Base-by-base conservation (phyloP, 768 basidiomycete species). In the Rhodotorula sphaerocarpa region DNA sequence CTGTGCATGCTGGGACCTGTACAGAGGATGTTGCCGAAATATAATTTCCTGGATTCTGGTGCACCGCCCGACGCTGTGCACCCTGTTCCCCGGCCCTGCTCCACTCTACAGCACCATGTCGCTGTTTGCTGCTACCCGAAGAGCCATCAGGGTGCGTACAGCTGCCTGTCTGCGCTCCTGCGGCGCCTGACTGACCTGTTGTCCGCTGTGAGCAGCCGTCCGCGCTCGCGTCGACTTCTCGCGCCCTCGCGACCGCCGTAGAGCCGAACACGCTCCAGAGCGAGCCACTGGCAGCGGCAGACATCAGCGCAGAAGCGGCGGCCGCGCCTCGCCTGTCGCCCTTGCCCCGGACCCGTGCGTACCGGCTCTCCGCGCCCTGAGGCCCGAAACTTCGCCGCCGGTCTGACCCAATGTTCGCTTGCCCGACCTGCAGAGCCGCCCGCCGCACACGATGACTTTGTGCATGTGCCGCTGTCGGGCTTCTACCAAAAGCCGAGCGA, bases 391-490 rank as follows among this genome's bases (percentile, higher is more conserved):
- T n/a, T n/a, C n/a, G n/a, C n/a, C n/a, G n/a, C n/a, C n/a, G n/a
- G n/a, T n/a, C n/a, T n/a, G n/a, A n/a, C n/a, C n/a, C n/a, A n/a
- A n/a, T n/a, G n/a, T n/a, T n/a, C n/a, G n/a, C n/a, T n/a, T n/a
- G n/a, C n/a, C n/a, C n/a, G n/a, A n/a, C n/a, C 20, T 21, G 18
- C 48, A 66, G 65, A 52, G 18, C 47, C 25, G 12, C 56, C 67
- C 16, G 43, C 53, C 1, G 52, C 50, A 1, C 31, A 36, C 43
- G 63, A 65, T 50, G 59, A 50, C 11, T 64, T 69, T 39, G 63
- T 72, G 33, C 69, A 72, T 46, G 52, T 70, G 6, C 71, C 70
- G 5, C 68, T 72, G 53, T 45, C 51, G 14, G 50, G 58, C 43
- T 55, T 72, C 67, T 58, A 63, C 63, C 61, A 67, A 23, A 30